Evolutionary conservation across 23 red algal genomes (phyloP), one percentile per base, ranked within the genome.

Genomic region (Agarophyton chilense): DNA sequence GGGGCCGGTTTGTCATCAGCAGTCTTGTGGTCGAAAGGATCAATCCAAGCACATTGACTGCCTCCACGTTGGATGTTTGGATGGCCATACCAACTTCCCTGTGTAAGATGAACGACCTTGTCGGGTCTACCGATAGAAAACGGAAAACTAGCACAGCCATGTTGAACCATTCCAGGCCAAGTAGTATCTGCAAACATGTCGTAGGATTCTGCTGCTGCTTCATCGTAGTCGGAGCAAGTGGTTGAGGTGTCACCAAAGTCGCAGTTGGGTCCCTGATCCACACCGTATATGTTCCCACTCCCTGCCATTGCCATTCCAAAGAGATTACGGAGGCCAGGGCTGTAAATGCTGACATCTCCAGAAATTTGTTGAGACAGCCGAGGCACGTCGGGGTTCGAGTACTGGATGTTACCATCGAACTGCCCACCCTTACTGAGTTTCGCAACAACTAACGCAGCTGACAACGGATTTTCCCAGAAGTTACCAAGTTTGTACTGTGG

Each of bases 271-370:
- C 88, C 74, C 18, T 92, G 68, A 72, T 92, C 77, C 29, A 72
- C 55, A 26, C 61, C 68, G 54, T 86, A 94, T 18, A 94, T 52
- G n/a, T 78, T 33, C 2, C 56, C 62, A 33, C 52, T 84, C 0
- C 40, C 40, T 10, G 91, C 85, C 58, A 80, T 86, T 28, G 74
- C 61, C 52, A 94, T 79, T 26, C 44, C 46, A 26, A 87, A 87
- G 25, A 81, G 49, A 25, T 86, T 94, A 25, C 81, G 81, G 18
- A 87, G 38, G 49, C 91, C 91, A 49, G 72, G 36, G 39, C 64
- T 40, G 60, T 78, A 94, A 26, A 87, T 35, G 28, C 31, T 42
- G 17, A 94, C 91, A 63, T 94, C 91, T n/a, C 81, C 91, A 45
- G 26, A 52, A 6, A 72, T 74, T 31, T 77, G 49, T 36, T 65